Conservation (phyloP, 257 asterid species). For the Solanum corneliomulleri region DNA sequence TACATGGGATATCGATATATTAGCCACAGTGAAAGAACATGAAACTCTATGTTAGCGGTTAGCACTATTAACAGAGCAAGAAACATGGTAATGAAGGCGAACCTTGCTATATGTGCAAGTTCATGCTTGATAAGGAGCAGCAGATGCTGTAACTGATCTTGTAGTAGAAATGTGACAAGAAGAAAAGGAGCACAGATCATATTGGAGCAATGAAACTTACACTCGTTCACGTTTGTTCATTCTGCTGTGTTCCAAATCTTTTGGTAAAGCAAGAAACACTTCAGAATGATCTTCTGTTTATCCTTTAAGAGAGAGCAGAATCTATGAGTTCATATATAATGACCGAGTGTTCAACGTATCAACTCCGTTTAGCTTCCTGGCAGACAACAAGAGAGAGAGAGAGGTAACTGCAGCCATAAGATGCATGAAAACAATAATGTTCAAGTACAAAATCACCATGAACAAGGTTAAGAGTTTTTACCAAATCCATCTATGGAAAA, state of each 20-base stretch:
- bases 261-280: not conserved
- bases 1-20: not conserved
- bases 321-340: not conserved
- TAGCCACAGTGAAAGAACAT: not conserved
- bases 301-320: not conserved
- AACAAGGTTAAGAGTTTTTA: not conserved
- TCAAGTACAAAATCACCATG: not conserved
- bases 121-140: not conserved
- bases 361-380: not conserved
- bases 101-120: not conserved
- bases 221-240: not conserved
- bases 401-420: not conserved
- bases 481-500: not conserved
- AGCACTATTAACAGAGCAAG: not conserved
- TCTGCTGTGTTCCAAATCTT: not conserved
- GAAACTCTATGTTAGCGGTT: not conserved
- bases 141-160: not conserved
- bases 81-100: not conserved
- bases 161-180: not conserved
- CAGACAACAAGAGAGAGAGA: not conserved
- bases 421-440: not conserved
- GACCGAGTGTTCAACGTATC: not conserved
- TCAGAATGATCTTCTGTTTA: not conserved
- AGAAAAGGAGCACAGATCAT: not conserved
- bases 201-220: not conserved